These are phyloP conservation scores for Phytopythium boreale DNA, from an alignment of 352 stramenopile genomes.

Conservation along the genomic window DNA sequence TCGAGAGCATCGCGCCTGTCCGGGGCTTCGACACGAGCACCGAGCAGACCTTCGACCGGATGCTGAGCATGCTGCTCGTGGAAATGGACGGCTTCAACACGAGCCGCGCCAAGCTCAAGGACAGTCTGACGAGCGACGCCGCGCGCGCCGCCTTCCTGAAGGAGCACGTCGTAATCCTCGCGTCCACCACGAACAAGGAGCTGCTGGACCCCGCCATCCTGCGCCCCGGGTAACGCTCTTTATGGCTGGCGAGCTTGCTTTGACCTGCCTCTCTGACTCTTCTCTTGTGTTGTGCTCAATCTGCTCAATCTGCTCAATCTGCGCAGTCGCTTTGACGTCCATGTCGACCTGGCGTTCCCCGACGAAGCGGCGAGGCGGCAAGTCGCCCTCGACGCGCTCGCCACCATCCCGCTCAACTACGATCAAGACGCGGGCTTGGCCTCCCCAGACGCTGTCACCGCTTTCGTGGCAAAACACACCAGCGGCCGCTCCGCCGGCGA, in stretches of 20 bases:
- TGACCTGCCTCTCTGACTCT: neutral
- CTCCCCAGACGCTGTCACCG: conserved; percentile 34
- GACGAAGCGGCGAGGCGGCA: conserved; percentile 43
- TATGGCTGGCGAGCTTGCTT: neutral
- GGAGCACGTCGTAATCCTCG: conserved; percentile 83
- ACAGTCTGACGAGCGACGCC: conserved; percentile 32
- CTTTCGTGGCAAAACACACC: conserved; percentile 51
- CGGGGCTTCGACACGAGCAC: conserved; percentile 90
- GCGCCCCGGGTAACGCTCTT: conserved; percentile 60
- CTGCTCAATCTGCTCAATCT: conserved; percentile 5
- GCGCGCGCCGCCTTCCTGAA: conserved; percentile 64
- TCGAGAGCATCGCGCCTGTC: conserved; percentile 85
- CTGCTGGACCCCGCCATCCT: conserved; percentile 85
- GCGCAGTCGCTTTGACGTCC: conserved; percentile 74
- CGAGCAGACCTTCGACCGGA: conserved; percentile 91
- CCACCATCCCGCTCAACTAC: conserved; percentile 58
- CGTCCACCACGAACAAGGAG: conserved; percentile 69
- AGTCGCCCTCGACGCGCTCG: conserved; percentile 49
- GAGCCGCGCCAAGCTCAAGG: conserved; percentile 28
- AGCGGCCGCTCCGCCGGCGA: conserved; percentile 52
- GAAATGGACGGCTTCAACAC: conserved; percentile 90
- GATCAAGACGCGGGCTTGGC: conserved; percentile 21
- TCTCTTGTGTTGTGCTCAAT: conserved; percentile 1
- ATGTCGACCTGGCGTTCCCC: conserved; percentile 65
- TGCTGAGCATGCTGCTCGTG: conserved; percentile 88